phyloP scores from a whole-genome alignment of 1,284 basidiomycete genomes.

The Bothia castanella region DNA sequence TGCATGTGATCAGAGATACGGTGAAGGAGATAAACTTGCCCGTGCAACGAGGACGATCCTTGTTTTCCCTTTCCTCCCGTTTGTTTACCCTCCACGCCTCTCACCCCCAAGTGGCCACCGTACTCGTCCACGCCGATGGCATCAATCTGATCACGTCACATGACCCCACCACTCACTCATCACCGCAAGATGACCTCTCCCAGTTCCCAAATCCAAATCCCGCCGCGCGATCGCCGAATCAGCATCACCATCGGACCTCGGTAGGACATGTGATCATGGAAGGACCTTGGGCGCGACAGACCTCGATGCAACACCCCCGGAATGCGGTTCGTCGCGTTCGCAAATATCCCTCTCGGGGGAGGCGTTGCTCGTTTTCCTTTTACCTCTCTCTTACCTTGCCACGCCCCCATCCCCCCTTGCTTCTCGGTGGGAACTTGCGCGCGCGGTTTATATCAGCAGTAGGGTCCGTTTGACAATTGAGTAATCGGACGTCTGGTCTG shows the following conservation, averaged over 20 bases:
- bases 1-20: conserved; percentile 5
- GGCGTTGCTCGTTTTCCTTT: background rate
- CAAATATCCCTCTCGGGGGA: conserved; percentile 8
- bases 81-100: background rate
- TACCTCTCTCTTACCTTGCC: background rate
- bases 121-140: background rate
- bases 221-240: conserved; percentile 7
- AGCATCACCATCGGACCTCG: conserved; percentile 1
- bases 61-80: no score
- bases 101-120: no score
- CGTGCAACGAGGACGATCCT: background rate
- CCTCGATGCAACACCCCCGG: background rate
- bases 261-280: conserved; percentile 4
- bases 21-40: conserved; percentile 5
- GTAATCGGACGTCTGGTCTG: conserved; percentile 4
- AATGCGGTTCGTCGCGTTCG: background rate
- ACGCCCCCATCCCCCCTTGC: background rate
- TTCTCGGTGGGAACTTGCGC: background rate
- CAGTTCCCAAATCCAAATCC: background rate
- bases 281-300: background rate
- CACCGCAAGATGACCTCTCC: background rate
- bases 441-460: background rate
- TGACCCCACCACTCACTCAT: background rate
- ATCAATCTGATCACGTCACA: conserved; percentile 1
- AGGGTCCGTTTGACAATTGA: background rate